Conservation (phyloP, 257 asterid species). For the Nicotiana attenuata region DNA sequence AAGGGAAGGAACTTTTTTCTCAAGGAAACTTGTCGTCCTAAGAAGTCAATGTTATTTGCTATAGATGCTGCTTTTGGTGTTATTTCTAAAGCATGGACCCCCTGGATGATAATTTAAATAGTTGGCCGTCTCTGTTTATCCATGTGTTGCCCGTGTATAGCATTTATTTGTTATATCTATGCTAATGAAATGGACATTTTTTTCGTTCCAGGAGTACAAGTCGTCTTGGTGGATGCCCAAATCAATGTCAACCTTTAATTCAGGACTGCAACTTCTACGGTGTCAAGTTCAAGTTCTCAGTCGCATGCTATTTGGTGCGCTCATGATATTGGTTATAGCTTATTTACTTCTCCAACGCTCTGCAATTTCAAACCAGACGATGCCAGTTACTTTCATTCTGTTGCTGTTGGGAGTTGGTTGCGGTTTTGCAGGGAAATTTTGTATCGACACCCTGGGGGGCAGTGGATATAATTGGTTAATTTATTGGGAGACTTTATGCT, state of each 20-base stretch:
- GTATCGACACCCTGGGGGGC: constrained; percentile 84
- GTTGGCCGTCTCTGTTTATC: not conserved
- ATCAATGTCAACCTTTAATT: constrained; percentile 45
- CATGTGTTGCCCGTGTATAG: not conserved
- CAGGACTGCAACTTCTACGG: constrained; percentile 53
- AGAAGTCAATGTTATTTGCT: not conserved
- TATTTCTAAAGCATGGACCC: not conserved
- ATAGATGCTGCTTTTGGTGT: not conserved
- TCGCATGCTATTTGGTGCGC: constrained; percentile 62
- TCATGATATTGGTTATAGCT: constrained; percentile 52
- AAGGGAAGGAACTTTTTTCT: not conserved
- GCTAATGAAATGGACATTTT: not conserved
- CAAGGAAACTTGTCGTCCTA: not conserved
- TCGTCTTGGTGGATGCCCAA: constrained; percentile 90
- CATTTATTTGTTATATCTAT: not conserved
- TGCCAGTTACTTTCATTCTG: constrained; percentile 80
- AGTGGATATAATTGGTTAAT: constrained; percentile 61
- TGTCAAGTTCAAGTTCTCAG: constrained; percentile 72
- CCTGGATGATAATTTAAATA: not conserved
- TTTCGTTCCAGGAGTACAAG: constrained; percentile 42
- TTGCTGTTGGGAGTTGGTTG: constrained; percentile 55
- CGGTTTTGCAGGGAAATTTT: constrained; percentile 70
- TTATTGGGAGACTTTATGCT: constrained; percentile 64
- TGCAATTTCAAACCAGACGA: constrained; percentile 52
- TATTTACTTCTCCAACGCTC: constrained; percentile 63